Evolutionary conservation across 192 early-diverging fungal species (phyloP).

Genomic region (Backusella tuberculispora): DNA sequence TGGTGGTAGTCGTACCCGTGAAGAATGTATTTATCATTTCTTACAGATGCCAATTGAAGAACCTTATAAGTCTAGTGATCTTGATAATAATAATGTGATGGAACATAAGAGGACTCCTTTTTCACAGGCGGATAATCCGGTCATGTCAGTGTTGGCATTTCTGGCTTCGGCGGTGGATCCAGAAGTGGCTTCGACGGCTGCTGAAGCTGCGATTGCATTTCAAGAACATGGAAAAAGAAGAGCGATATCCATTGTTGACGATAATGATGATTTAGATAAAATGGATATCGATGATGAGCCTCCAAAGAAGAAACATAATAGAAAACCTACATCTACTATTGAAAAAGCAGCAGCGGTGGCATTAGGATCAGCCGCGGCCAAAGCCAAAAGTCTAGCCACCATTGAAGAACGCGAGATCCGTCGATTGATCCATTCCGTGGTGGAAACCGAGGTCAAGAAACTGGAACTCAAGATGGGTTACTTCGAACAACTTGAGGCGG

Average conservation of each 20-base stretch:
- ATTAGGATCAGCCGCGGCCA: slow-evolving; percentile 90
- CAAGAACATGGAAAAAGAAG: slow-evolving; percentile 57
- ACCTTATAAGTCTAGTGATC: slow-evolving; percentile 52
- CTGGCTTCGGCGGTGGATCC: slow-evolving; percentile 91
- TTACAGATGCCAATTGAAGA: slow-evolving; percentile 94
- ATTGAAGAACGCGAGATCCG: slow-evolving; percentile 89
- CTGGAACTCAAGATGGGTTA: slow-evolving; percentile 92
- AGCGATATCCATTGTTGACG: background rate
- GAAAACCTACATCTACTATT: slow-evolving; percentile 55
- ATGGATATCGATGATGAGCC: slow-evolving; percentile 45
- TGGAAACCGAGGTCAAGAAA: slow-evolving; percentile 89
- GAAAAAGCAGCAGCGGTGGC: slow-evolving; percentile 86
- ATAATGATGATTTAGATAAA: slow-evolving; percentile 30
- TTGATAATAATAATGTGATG: slow-evolving; percentile 19
- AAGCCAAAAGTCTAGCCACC: slow-evolving; percentile 79
- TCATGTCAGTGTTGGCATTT: slow-evolving; percentile 92
- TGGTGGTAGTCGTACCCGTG: slow-evolving; percentile 79
- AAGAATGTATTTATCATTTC: slow-evolving; percentile 93
- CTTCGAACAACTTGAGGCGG: slow-evolving; percentile 88
- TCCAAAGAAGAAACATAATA: background rate
- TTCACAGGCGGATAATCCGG: slow-evolving; percentile 88
- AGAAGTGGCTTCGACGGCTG: slow-evolving; percentile 83
- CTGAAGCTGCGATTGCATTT: slow-evolving; percentile 68
- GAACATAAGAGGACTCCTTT: slow-evolving; percentile 76
- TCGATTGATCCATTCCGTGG: slow-evolving; percentile 75